phyloP scores from a whole-genome alignment of 495 filamentous ascomycete species.

The Melanomma pulvis-pyrius region DNA sequence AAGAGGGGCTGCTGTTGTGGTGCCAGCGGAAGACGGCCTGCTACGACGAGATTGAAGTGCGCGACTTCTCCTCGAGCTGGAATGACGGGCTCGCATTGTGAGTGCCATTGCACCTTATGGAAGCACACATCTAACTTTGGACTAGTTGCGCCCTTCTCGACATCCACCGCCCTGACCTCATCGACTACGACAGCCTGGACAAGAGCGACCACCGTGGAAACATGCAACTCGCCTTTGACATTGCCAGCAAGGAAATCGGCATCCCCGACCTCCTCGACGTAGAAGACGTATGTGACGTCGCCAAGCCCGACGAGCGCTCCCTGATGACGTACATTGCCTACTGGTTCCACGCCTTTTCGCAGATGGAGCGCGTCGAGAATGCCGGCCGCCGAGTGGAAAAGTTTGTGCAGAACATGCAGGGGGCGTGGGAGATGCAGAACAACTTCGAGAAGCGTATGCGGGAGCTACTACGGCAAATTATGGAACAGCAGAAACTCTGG shows the following conservation, averaged over 20 bases:
- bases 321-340: slow-evolving; percentile 99
- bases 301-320: slow-evolving; percentile 91
- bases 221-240: slow-evolving; percentile 96
- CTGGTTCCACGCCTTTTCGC: slow-evolving; percentile 99
- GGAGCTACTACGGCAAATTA: slow-evolving; percentile 73
- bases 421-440: slow-evolving; percentile 99
- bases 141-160: slow-evolving; percentile 83
- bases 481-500: slow-evolving; percentile 73
- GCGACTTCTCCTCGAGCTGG: slow-evolving; percentile 94
- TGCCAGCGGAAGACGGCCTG: slow-evolving; percentile 98
- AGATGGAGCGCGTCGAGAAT: slow-evolving; percentile 97
- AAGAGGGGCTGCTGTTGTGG: slow-evolving; percentile 93
- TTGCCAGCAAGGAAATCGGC: slow-evolving; percentile 93
- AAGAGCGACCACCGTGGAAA: slow-evolving; percentile 94
- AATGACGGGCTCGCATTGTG: slow-evolving; percentile 93
- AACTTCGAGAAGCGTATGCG: slow-evolving; percentile 88
- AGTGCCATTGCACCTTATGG: slow-evolving; percentile 12
- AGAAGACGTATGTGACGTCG: slow-evolving; percentile 96
- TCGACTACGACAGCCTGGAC: slow-evolving; percentile 92
- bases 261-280: slow-evolving; percentile 95
- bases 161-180: slow-evolving; percentile 94
- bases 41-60: slow-evolving; percentile 92
- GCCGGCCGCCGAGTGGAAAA: slow-evolving; percentile 95
- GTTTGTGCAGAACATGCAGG: slow-evolving; percentile 98
- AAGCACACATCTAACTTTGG: slow-evolving; percentile 5